Evolutionary conservation across 441 rosid genomes (phyloP).

Genomic region (Hura crepitans): DNA sequence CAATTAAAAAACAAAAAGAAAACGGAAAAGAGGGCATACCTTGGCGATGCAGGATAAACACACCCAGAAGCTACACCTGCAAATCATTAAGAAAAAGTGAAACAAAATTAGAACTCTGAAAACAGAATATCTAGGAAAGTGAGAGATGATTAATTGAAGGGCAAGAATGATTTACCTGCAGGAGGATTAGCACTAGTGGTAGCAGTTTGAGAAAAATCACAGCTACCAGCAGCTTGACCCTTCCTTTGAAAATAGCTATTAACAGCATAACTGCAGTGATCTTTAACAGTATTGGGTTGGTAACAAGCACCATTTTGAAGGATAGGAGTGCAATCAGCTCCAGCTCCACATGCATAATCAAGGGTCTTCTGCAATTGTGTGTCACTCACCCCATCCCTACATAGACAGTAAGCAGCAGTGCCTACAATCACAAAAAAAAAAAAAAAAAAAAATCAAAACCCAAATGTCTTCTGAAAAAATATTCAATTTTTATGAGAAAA

Average conservation of each 20-base stretch:
- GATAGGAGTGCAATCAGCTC: constrained; percentile 78
- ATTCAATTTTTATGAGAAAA: neutral
- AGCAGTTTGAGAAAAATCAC: constrained; percentile 75
- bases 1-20: neutral
- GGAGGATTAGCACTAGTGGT: constrained; percentile 43
- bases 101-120: neutral
- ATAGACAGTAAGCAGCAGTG: constrained; percentile 67
- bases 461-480: neutral
- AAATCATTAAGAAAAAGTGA: constrained; percentile 6
- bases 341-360: constrained; percentile 95
- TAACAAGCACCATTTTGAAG: constrained; percentile 61
- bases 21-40: constrained; percentile 36
- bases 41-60: constrained; percentile 54
- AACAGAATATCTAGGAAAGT: neutral
- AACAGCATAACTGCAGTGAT: constrained; percentile 90
- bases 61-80: constrained; percentile 59
- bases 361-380: constrained; percentile 51
- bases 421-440: constrained; percentile 30
- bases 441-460: constrained; percentile 11
- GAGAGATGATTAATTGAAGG: neutral
- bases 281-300: constrained; percentile 76
- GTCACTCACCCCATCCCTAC: constrained; percentile 66
- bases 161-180: constrained; percentile 35
- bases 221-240: constrained; percentile 51
- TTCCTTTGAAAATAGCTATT: constrained; percentile 87